Conservation (phyloP, 225 moss, liverwort and hornwort genomes). For the Polytrichum commune region DNA sequence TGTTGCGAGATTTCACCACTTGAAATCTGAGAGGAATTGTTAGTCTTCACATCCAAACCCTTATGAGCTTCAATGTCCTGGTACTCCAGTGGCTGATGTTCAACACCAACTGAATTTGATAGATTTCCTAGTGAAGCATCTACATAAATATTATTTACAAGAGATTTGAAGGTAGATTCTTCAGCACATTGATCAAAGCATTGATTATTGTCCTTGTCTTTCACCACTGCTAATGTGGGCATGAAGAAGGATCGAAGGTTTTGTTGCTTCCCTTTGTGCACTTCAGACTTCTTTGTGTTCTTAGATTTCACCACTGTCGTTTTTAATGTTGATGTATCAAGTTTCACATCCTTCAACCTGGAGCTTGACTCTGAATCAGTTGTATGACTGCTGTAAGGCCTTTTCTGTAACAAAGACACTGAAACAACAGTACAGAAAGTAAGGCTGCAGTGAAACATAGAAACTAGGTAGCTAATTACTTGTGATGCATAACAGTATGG, state of each 20-base stretch:
- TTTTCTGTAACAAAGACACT: constrained; percentile 73
- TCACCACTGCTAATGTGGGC: constrained; percentile 25
- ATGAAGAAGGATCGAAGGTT: constrained; percentile 55
- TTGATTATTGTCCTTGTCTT: constrained; percentile 26
- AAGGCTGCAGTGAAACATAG: not conserved
- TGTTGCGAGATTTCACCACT: constrained; percentile 14
- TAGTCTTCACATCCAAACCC: constrained; percentile 8
- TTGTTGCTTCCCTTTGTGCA: constrained; percentile 37
- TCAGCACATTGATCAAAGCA: constrained; percentile 10
- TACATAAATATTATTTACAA: constrained; percentile 2
- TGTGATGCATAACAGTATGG: not conserved
- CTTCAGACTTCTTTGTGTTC: constrained; percentile 9
- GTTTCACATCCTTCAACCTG: constrained; percentile 29
- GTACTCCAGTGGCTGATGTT: not conserved
- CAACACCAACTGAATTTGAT: not conserved
- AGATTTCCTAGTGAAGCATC: not conserved
- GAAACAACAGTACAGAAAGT: constrained; percentile 17
- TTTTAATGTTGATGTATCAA: constrained; percentile 11
- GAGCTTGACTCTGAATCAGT: constrained; percentile 23
- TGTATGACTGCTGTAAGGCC: constrained; percentile 30
- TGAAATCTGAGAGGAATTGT: constrained; percentile 18
- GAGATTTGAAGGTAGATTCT: constrained; percentile 13
- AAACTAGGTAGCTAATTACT: too few relatives aligned
- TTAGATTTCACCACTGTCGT: constrained; percentile 11
- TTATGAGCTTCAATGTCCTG: not conserved